Evolutionary conservation across 108 stramenopile genomes (phyloP).

Genomic region (Cylindrotheca fusiformis): DNA sequence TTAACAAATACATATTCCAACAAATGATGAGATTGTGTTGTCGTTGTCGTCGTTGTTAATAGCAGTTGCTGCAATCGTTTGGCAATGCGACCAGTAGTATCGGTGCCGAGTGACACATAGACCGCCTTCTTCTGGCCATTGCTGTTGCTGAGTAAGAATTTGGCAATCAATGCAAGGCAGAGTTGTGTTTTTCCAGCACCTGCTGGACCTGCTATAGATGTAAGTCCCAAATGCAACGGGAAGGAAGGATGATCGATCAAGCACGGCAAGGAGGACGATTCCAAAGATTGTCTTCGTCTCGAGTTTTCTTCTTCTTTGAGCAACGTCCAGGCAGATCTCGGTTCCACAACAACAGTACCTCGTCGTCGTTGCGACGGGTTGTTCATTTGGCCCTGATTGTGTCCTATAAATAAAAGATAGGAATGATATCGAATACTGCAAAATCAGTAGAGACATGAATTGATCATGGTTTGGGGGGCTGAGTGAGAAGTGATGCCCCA

Average conservation of each 20-base stretch:
- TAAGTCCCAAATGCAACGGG: conserved; percentile 19
- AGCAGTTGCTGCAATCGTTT: conserved; percentile 8
- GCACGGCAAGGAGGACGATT: not conserved
- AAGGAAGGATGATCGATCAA: not conserved
- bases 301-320: not conserved
- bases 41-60: conserved; percentile 11
- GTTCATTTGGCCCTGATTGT: no score
- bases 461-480: no score
- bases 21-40: conserved; percentile 11
- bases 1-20: conserved; percentile 11
- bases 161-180: conserved; percentile 46
- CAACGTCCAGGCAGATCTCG: not conserved
- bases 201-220: conserved; percentile 62
- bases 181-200: conserved; percentile 78
- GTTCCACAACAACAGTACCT: no score
- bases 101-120: conserved; percentile 48
- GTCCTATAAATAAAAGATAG: no score
- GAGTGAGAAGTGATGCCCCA: no score
- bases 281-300: not conserved
- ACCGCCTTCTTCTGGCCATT: conserved; percentile 36
- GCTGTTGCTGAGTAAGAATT: conserved; percentile 5
- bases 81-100: conserved; percentile 9
- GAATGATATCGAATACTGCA: no score
- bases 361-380: no score
- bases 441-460: no score